A percentile compares a stretch with the other conserved stretches of the same genome.
Conservation (phyloP, 192 early-diverging fungal genomes). For the Coemansia sp. region DNA sequence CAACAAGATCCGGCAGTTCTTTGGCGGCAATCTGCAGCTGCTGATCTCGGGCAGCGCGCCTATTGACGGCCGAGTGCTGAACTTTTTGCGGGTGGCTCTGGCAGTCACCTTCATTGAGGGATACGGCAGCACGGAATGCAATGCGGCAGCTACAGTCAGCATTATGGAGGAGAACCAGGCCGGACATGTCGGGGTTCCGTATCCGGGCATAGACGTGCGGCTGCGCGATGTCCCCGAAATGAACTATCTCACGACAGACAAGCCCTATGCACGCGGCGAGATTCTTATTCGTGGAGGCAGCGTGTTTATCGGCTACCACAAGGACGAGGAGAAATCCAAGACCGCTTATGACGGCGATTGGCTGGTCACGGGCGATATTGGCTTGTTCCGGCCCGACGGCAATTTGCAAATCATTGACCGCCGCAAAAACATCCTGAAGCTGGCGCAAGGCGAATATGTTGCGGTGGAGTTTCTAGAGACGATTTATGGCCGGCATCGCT, state of each 20-base stretch:
- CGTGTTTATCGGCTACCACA: slow-evolving; percentile 79
- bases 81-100: slow-evolving; percentile 66
- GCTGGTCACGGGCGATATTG: slow-evolving; percentile 88
- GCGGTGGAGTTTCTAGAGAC: slow-evolving; percentile 89
- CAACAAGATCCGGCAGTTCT: slow-evolving; percentile 70
- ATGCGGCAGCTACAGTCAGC: slow-evolving; percentile 29
- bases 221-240: slow-evolving; percentile 87
- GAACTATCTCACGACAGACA: slow-evolving; percentile 78
- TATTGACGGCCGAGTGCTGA: slow-evolving; percentile 62
- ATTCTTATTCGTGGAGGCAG: slow-evolving; percentile 74
- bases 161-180: slow-evolving; percentile 36
- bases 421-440: slow-evolving; percentile 77
- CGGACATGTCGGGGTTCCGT: slow-evolving; percentile 76
- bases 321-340: slow-evolving; percentile 71
- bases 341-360: slow-evolving; percentile 80
- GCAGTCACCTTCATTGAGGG: slow-evolving; percentile 58
- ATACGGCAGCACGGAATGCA: slow-evolving; percentile 52
- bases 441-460: slow-evolving; percentile 90
- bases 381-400: slow-evolving; percentile 67
- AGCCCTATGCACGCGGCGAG: slow-evolving; percentile 85
- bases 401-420: slow-evolving; percentile 82
- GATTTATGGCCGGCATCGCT: slow-evolving; percentile 64
- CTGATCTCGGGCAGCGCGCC: slow-evolving; percentile 70
- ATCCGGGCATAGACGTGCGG: slow-evolving; percentile 76
- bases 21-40: slow-evolving; percentile 72